Conservation (phyloP, 2,329 filamentous ascomycete genomes). For the Alternaria longipes region DNA sequence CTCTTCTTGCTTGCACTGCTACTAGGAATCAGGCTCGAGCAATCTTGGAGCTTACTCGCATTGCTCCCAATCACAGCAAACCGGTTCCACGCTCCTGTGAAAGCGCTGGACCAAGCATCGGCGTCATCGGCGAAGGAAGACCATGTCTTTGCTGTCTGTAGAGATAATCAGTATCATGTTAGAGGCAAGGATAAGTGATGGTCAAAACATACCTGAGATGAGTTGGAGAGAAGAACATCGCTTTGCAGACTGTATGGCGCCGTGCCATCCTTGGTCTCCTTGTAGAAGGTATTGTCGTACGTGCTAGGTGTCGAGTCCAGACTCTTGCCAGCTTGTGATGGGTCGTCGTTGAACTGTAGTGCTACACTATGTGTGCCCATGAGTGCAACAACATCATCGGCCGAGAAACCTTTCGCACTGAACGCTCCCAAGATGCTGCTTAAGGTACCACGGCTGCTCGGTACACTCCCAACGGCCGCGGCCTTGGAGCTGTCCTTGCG, state of each 20-base stretch:
- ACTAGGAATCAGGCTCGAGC: conserved; percentile 28
- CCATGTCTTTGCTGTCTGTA: conserved; percentile 29
- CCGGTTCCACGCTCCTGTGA: conserved; percentile 32
- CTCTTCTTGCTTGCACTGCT: conserved; percentile 6
- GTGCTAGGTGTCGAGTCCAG: conserved; percentile 41
- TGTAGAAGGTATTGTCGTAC: conserved; percentile 44
- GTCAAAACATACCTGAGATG: conserved; percentile 22
- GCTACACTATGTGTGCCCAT: conserved; percentile 45
- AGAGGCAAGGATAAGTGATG: background rate
- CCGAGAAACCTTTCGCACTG: conserved; percentile 37
- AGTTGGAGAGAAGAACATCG: conserved; percentile 32
- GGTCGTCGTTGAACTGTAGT: conserved; percentile 38
- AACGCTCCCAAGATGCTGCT: conserved; percentile 35
- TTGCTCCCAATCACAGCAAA: conserved; percentile 37
- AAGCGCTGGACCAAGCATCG: conserved; percentile 30
- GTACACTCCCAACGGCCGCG: conserved; percentile 25
- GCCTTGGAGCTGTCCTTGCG: conserved; percentile 29
- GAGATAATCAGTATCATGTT: background rate
- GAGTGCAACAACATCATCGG: conserved; percentile 45
- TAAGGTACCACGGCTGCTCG: conserved; percentile 24
- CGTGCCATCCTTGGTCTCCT: conserved; percentile 36
- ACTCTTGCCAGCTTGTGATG: conserved; percentile 29
- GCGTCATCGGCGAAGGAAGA: conserved; percentile 26
- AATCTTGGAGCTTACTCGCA: conserved; percentile 30
- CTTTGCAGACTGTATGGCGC: conserved; percentile 38